Base-by-base conservation (phyloP, 2,329 filamentous ascomycete genomes). In the Thermochaetoides dissita region DNA sequence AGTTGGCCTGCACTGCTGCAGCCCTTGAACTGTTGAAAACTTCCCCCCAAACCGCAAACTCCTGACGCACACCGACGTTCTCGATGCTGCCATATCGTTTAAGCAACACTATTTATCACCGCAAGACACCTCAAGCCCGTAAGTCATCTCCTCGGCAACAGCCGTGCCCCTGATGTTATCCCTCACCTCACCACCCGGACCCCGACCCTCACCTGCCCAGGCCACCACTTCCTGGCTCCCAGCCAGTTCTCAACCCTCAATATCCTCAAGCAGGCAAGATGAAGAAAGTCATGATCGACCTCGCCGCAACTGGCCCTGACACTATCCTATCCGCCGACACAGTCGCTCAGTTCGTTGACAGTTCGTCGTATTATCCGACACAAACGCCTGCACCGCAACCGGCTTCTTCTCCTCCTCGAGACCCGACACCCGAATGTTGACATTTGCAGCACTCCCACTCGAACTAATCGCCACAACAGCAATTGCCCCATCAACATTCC, bases 391-490 rank as follows among this genome's bases (percentile, higher is more conserved):
- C 11, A 43, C 53, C n/a, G 40, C 44, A n/a, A 42, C 35, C 29
- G 47, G 35, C 24, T 12, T 12, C 10, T 36, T 43, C 1, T 36
- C 46, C 3, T 45, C 47, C n/a, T 34, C 43, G 17, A 24, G 17
- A 7, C 48, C 49, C 12, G 45, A 34, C 34, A 35, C 10, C 34
- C 34, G 34, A 11, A 52, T 36, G 45, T 48, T 48, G 45, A 49
- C 39, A 31, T 11, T 50, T 9, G 44, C 48, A 10, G 37, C 46
- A 30, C 47, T 42, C 37, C 37, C 44, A 8, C 46, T 47, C 7
- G 51, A 52, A 49, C 58, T 58, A 40, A 62, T 62, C 12, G 60
- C 54, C 6, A 64, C 55, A 3, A 63, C 54, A 4, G 59, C 62
- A 6, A 64, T 41, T 4, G 57, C 59, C 3, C 62, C 61, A 37